Base-by-base conservation (phyloP, 2,329 filamentous ascomycete species). In the Epichloe amarillans region DNA sequence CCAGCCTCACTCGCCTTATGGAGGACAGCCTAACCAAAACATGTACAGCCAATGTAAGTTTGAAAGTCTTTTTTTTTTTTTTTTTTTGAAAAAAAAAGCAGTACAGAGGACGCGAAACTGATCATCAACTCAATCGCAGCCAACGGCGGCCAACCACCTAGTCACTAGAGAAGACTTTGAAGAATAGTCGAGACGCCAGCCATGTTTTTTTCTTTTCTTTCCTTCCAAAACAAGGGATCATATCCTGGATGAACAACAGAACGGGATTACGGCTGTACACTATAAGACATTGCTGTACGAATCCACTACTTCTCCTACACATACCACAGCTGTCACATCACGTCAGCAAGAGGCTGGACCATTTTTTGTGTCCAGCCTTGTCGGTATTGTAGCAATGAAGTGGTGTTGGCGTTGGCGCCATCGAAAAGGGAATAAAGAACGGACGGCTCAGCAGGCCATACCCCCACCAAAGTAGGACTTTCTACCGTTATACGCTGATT, bases 21-120 rank as follows among this genome's bases (percentile, higher is more conserved):
- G 73, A 50, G 75, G 73, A 49, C 73, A 75, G 60, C 72, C 75
- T 23, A 75, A 70, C 57, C 73, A 75, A 64, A 72, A 74, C 64
- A 77, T 82, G 67, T 82, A 82, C 61, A 78, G 65, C 64, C 78
- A 79, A 67, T 74, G 77, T 74, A 68, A 72, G 66, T 65, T 38
- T 21, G 5, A 19, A 40, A 10, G 11, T 5, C 14, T 33, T 23
- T 42, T n/a, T 30, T 30, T 30, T 30, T 26, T 26, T 26, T 41
- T 23, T 6, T 12, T 3, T 23, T 5, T 5, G 2, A 23, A 23
- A 35, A 26, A 10, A 40, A 4, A 17, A 4, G 39, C 7, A 17
- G 39, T 7, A 17, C 39, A 30, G 35, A 39, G 15, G 14, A 47
- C 21, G 7, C 23, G n/a, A 30, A 30, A 19, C 41, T 43, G 23